A percentile compares a stretch with the other conserved stretches of the same genome.
Evolutionary conservation across 805 yeast species (phyloP).

Genomic region (Pichia manshurica): DNA sequence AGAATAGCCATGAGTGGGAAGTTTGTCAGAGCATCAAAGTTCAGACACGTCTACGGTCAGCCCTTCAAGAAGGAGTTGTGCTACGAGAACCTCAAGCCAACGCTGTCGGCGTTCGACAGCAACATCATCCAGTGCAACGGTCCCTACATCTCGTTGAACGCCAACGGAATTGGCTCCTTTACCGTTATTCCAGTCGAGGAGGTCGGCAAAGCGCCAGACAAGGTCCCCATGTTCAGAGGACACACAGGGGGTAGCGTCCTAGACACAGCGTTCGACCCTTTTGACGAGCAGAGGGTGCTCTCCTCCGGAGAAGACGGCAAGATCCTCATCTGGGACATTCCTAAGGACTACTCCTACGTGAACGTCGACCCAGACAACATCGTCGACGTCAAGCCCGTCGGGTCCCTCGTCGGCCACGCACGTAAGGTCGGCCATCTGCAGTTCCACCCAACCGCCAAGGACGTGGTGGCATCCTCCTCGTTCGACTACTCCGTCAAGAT

Average conservation of each 20-base stretch:
- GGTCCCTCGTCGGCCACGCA: constrained; percentile 74
- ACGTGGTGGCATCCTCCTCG: constrained; percentile 85
- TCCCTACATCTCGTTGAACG: constrained; percentile 73
- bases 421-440: constrained; percentile 90
- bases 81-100: constrained; percentile 69
- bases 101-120: constrained; percentile 95
- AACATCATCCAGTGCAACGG: constrained; percentile 85
- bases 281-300: constrained; percentile 65
- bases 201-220: constrained; percentile 89
- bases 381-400: constrained; percentile 64
- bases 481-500: constrained; percentile 86
- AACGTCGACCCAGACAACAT: constrained; percentile 48
- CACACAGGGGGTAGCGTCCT: constrained; percentile 93
- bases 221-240: constrained; percentile 89
- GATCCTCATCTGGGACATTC: constrained; percentile 83
- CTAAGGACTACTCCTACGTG: constrained; percentile 69
- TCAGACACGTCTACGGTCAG: constrained; percentile 94
- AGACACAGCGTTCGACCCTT: constrained; percentile 95
- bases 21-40: constrained; percentile 94
- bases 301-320: constrained; percentile 79
- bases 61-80: constrained; percentile 65
- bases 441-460: constrained; percentile 83
- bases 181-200: constrained; percentile 85
- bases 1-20: constrained; percentile 56
- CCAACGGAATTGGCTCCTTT: constrained; percentile 97